Percentiles rank a stretch among this genome's conserved stretches.
Evolutionary conservation across 225 moss, liverwort and hornwort genomes (phyloP).

Genomic region (Climacium dendroides): DNA sequence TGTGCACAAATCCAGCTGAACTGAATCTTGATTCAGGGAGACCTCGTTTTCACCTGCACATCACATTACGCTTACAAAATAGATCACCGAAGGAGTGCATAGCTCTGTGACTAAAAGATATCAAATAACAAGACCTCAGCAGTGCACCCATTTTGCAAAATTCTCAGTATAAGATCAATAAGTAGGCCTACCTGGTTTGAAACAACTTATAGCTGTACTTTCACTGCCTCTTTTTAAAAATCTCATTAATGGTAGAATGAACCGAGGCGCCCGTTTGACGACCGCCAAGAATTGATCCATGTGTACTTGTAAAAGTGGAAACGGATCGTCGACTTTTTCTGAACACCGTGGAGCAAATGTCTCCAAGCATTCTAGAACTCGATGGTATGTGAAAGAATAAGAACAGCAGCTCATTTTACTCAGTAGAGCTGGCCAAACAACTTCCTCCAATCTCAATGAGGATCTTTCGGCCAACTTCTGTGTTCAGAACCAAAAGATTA

Average conservation of each 20-base stretch:
- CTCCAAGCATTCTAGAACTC: conserved; percentile 19
- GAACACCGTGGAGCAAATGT: conserved; percentile 16
- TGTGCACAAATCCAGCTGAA: conserved; percentile 1
- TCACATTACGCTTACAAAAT: not conserved
- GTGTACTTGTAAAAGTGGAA: conserved; percentile 15
- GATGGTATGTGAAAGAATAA: conserved; percentile 25
- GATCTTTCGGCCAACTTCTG: conserved; percentile 29
- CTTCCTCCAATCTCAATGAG: conserved; percentile 24
- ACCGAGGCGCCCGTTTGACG: conserved; percentile 14
- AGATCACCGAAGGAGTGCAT: not conserved
- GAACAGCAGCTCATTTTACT: conserved; percentile 9
- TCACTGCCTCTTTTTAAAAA: conserved; percentile 3
- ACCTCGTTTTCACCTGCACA: conserved; percentile 7
- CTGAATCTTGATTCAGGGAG: not conserved
- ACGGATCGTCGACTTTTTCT: conserved; percentile 1
- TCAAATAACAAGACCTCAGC: not conserved
- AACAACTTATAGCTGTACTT: not conserved
- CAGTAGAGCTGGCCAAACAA: conserved; percentile 28
- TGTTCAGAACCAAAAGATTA: not conserved
- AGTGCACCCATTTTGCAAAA: not conserved
- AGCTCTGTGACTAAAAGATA: not conserved
- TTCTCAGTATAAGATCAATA: not conserved
- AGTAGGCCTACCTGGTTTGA: conserved; percentile 14
- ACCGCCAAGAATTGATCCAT: conserved; percentile 12
- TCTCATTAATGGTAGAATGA: conserved; percentile 6